Percentiles rank a stretch among this genome's conserved stretches.
These are phyloP conservation scores for Candida gigantensis DNA, from an alignment of 1,139 yeast genomes.

Conservation along the genomic window DNA sequence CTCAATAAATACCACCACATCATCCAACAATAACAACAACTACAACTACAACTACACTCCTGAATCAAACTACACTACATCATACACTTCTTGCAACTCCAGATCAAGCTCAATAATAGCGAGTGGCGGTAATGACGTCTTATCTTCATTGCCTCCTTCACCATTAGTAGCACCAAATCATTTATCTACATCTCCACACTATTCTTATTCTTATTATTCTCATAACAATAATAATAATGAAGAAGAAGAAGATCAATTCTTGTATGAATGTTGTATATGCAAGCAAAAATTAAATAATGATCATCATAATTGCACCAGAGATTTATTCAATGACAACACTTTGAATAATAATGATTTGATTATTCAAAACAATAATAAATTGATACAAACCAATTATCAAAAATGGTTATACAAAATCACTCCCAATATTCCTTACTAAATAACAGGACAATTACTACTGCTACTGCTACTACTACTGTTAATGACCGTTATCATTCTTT, in stretches of 20 bases:
- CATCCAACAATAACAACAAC: background rate
- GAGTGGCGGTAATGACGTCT: background rate
- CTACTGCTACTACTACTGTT: background rate
- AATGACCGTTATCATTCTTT: background rate
- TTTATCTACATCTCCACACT: constrained; percentile 3
- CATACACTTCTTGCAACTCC: background rate
- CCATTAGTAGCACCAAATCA: constrained; percentile 6
- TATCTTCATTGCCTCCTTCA: constrained; percentile 8
- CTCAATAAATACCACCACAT: background rate
- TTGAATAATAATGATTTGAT: constrained; percentile 10
- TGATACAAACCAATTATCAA: constrained; percentile 27
- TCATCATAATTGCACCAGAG: constrained; percentile 10
- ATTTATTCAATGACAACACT: constrained; percentile 1
- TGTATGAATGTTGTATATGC: constrained; percentile 18
- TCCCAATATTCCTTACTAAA: constrained; percentile 15
- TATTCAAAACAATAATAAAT: constrained; percentile 19
- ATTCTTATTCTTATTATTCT: background rate
- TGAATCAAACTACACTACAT: background rate
- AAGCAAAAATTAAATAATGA: constrained; percentile 13
- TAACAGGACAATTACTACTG: background rate
- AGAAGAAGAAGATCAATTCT: constrained; percentile 7
- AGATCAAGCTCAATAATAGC: constrained; percentile 6
- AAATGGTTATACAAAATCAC: constrained; percentile 28
- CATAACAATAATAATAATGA: constrained; percentile 4
- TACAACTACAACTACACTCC: background rate